phyloP scores from a whole-genome alignment of 495 filamentous ascomycete genomes.

The Bryoglossum gracile region DNA sequence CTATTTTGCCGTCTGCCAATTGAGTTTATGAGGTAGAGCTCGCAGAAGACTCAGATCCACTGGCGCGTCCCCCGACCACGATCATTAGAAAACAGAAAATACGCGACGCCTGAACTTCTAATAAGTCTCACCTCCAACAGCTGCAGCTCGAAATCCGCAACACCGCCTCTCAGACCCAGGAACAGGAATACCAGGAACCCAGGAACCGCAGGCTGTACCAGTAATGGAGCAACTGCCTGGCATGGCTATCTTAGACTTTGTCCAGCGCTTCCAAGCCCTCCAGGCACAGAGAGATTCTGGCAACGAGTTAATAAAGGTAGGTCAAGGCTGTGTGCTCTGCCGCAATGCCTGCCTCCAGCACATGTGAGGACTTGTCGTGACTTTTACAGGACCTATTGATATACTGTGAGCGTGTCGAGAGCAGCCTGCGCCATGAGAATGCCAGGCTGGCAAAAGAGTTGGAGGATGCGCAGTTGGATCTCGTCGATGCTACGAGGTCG shows the following conservation, averaged over 20 bases:
- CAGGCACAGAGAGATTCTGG: slow-evolving; percentile 29
- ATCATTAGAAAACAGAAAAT: no score
- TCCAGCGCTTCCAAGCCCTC: slow-evolving; percentile 34
- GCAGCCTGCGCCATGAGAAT: slow-evolving; percentile 32
- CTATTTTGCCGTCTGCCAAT: no score
- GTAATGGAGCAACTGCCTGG: slow-evolving; percentile 13
- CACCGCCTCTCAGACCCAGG: no score
- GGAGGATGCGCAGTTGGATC: slow-evolving; percentile 34
- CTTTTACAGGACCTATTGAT: slow-evolving; percentile 36
- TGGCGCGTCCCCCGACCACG: no score
- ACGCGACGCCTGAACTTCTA: no score
- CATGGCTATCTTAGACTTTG: slow-evolving; percentile 33
- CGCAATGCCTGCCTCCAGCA: no score
- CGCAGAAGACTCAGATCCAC: no score
- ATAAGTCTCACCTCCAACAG: no score
- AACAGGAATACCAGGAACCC: no score
- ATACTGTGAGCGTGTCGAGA: slow-evolving; percentile 28
- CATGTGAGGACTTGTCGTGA: slow-evolving; percentile 4
- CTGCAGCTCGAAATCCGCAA: no score
- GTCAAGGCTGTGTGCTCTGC: slow-evolving; percentile 13
- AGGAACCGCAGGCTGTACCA: no score
- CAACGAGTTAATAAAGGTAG: slow-evolving; percentile 30
- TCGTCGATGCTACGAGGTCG: slow-evolving; percentile 32
- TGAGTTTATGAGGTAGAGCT: no score
- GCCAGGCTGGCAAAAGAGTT: slow-evolving; percentile 27